Base-by-base conservation (phyloP, 495 filamentous ascomycete species). In the Podospora pseudocomata region DNA sequence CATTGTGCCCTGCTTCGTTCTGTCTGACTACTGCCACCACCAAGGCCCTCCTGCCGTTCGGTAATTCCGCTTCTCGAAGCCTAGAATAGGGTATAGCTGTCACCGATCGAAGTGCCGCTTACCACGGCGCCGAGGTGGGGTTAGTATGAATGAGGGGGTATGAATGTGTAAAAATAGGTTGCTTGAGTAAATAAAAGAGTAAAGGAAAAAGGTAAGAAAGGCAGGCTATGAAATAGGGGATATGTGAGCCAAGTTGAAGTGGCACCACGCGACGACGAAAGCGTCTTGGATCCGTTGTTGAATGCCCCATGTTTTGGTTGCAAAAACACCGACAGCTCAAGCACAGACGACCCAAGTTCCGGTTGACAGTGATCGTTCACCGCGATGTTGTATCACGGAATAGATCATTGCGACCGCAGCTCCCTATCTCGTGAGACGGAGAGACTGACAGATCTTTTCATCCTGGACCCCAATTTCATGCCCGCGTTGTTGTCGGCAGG, bases 291-390 rank as follows among this genome's bases (percentile, higher is more conserved):
- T 87, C 87, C 87, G 78, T 80, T 87, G 89, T 91, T 91, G 89
- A 90, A 90, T 85, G 86, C 85, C 84, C 81, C 77, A 84, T 88
- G 88, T 90, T 90, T 90, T 90, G 87, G 88, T 91, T 90, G 87
- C 81, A 90, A 91, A 91, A 90, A 90, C 87, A 87, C 81, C 85
- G 83, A 89, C 83, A 83, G 82, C 83, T 80, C 82, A 86, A 82
- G 77, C 72, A 77, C 76, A 76, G 72, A 73, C 75, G 76, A 80
- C 80, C 80, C 78, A 82, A 78, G 78, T 77, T 80, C 72, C 77
- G 76, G 72, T 75, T 70, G 73, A 66, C 74, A 75, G 68, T 72
- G 73, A 73, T 72, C 67, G 67, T 70, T 57, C 65, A 74, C 78
- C 77, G 73, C 76, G 69, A 83, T 83, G 81, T 83, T 83, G 82